Evolutionary conservation across 345 rosid genomes (phyloP).

Genomic region (rapeseed (Brassica napus)): Da-Ae NC_063442.1:4989001-4989500

Average conservation of each 20-base stretch:
- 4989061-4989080: too few relatives aligned
- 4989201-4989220: conserved; percentile 28
- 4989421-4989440: conserved; percentile 22
- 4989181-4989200: conserved; percentile 33
- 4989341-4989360: conserved; percentile 37
- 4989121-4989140: too few relatives aligned
- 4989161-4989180: too few relatives aligned
- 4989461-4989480: conserved; percentile 19
- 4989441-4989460: not conserved
- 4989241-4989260: not conserved
- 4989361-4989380: conserved; percentile 42
- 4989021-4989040: too few relatives aligned
- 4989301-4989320: conserved; percentile 11
- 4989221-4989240: not conserved
- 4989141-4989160: too few relatives aligned
- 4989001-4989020: too few relatives aligned
- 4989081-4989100: too few relatives aligned
- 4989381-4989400: conserved; percentile 24
- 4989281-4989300: conserved; percentile 23
- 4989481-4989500: conserved; percentile 51
- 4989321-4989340: conserved; percentile 8
- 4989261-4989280: conserved; percentile 25
- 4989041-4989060: too few relatives aligned
- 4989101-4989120: too few relatives aligned
- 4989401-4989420: not conserved